phyloP scores from a whole-genome alignment of 371 early-diverging fungal genomes.

The Circinella minor region DNA sequence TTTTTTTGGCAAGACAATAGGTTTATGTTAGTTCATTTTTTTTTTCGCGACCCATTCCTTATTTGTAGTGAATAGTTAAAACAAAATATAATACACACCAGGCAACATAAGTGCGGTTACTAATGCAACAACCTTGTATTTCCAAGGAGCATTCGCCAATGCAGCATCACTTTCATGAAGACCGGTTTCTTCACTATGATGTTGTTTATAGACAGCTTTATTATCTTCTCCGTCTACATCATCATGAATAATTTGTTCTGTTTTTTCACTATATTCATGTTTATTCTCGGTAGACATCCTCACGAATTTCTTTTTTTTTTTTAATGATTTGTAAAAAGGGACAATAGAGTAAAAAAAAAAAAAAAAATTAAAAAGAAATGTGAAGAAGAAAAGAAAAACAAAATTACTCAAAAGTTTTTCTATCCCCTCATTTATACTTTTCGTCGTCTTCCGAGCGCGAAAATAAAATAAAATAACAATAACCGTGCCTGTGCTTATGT shows the following conservation, averaged over 20 bases:
- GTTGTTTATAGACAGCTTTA: neutral
- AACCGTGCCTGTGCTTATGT: no score
- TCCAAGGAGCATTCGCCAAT: slow-evolving; percentile 45
- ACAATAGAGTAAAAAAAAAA: no score
- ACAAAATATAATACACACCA: slow-evolving; percentile 23
- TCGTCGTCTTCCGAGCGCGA: no score
- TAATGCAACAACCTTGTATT: slow-evolving; percentile 42
- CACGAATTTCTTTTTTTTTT: no score
- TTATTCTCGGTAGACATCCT: slow-evolving; percentile 1
- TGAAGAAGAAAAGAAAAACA: no score
- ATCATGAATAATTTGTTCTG: neutral
- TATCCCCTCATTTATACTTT: no score
- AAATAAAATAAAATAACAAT: no score
- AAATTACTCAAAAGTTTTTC: no score
- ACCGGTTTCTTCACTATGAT: slow-evolving; percentile 4
- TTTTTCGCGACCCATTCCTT: no score
- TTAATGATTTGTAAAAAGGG: no score
- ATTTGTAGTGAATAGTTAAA: neutral
- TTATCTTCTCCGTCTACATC: neutral
- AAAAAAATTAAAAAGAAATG: no score
- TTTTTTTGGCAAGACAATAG: neutral
- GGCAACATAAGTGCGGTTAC: slow-evolving; percentile 46
- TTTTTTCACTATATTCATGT: neutral
- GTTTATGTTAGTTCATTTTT: no score
- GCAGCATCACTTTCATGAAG: slow-evolving; percentile 38